Evolutionary conservation across 2,329 filamentous ascomycete species (phyloP).

Genomic region (Karstenula rhodostoma): DNA sequence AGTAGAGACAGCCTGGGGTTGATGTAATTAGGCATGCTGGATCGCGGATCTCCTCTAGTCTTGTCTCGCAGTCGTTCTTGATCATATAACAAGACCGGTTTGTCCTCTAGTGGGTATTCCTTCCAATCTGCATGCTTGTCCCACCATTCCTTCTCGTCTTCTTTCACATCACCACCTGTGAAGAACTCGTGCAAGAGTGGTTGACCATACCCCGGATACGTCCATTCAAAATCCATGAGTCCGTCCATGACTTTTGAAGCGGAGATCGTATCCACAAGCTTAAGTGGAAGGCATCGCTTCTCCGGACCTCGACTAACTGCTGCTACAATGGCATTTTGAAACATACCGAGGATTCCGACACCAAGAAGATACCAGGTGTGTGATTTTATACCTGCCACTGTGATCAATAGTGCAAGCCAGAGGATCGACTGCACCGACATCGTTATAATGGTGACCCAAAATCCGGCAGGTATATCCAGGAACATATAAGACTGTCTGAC

Average conservation of each 20-base stretch:
- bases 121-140: too few relatives aligned
- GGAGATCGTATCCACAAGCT: neutral
- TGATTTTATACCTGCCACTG: neutral
- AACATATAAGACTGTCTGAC: neutral
- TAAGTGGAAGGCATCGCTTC: neutral
- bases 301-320: neutral
- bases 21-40: too few relatives aligned
- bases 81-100: too few relatives aligned
- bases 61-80: too few relatives aligned
- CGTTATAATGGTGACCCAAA: neutral
- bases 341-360: neutral
- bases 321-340: neutral
- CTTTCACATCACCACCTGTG: neutral
- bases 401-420: neutral
- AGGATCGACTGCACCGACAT: neutral
- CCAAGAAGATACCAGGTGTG: neutral
- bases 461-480: neutral
- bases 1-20: too few relatives aligned
- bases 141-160: neutral
- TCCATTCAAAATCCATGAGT: neutral
- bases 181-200: neutral
- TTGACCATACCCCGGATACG: neutral
- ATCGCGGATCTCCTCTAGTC: too few relatives aligned
- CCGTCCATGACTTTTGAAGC: neutral
- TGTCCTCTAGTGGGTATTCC: too few relatives aligned